phyloP scores from a whole-genome alignment of 805 yeast genomes.

The Ogataea paraovalis region DNA sequence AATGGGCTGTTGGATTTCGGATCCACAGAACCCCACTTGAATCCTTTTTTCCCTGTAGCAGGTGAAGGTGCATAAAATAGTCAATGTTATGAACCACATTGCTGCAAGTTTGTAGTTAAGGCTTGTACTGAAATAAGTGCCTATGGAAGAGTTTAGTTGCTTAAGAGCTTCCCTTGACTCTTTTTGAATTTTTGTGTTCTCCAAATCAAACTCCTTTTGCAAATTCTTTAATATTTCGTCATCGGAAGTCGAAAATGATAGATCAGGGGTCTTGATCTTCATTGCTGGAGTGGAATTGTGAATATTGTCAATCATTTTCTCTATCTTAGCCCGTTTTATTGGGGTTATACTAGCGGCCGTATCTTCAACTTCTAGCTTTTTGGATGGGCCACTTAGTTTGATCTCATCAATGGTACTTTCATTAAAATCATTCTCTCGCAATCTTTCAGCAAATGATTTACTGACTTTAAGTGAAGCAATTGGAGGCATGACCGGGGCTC shows the following conservation, averaged over 20 bases:
- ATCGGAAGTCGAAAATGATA: conserved; percentile 6
- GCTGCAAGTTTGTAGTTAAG: conserved; percentile 8
- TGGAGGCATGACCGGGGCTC: conserved; percentile 9
- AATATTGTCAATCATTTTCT: neutral
- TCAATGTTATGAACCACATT: conserved; percentile 13
- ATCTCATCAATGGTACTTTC: neutral
- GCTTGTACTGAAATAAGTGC: conserved; percentile 3
- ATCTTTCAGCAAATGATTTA: conserved; percentile 12
- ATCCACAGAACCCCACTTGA: conserved; percentile 74
- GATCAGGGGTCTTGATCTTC: conserved; percentile 18
- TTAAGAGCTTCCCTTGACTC: conserved; percentile 22
- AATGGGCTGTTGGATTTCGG: conserved; percentile 43
- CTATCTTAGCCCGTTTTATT: neutral
- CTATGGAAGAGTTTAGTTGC: conserved; percentile 6
- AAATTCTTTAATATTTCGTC: conserved; percentile 18
- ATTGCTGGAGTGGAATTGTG: neutral
- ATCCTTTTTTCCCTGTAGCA: conserved; percentile 52
- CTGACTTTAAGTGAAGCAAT: conserved; percentile 8
- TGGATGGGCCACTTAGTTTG: neutral
- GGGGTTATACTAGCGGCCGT: neutral
- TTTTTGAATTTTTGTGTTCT: conserved; percentile 18
- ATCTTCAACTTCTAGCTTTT: neutral
- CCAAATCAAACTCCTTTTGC: conserved; percentile 21
- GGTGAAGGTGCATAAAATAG: conserved; percentile 11
- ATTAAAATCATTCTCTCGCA: conserved; percentile 1